A percentile compares a stretch with the other conserved stretches of the same genome.
phyloP scores from a whole-genome alignment of 345 rosid species.

The Lumnitzera racemosa region DNA sequence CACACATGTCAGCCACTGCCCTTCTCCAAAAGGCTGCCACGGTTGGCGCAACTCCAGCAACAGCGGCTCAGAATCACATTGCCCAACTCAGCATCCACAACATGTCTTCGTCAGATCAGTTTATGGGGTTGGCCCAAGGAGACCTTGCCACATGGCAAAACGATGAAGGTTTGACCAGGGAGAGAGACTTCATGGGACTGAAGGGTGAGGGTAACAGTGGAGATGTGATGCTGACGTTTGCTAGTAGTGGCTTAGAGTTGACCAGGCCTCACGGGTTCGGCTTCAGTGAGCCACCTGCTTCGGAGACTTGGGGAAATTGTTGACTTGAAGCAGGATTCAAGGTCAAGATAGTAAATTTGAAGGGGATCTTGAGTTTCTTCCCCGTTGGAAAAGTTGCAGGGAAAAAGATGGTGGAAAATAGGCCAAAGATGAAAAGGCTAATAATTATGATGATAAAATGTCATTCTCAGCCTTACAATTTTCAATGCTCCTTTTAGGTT shows the following conservation, averaged over 20 bases:
- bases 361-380: too few species aligned
- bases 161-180: constrained; percentile 42
- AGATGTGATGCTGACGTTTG: constrained; percentile 30
- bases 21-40: constrained; percentile 85
- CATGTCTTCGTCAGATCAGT: constrained; percentile 16
- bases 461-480: too few species aligned
- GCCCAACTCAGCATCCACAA: constrained; percentile 20
- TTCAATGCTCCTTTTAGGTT: too few species aligned
- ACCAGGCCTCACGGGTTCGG: constrained; percentile 46
- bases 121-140: constrained; percentile 26
- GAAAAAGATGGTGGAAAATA: too few species aligned
- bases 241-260: constrained; percentile 39
- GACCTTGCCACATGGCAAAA: constrained; percentile 52
- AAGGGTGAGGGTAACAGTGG: constrained; percentile 24
- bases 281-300: constrained; percentile 33
- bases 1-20: constrained; percentile 78
- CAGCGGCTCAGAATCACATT: constrained; percentile 11
- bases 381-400: not conserved
- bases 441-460: too few species aligned
- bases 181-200: constrained; percentile 72
- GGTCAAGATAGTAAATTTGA: constrained; percentile 9
- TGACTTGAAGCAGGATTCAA: not conserved
- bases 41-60: constrained; percentile 25
- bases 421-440: too few species aligned
- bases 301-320: constrained; percentile 36